These are phyloP conservation scores for Dimocarpus longan DNA, from an alignment of 345 rosid species.

Conservation along the genomic window DNA sequence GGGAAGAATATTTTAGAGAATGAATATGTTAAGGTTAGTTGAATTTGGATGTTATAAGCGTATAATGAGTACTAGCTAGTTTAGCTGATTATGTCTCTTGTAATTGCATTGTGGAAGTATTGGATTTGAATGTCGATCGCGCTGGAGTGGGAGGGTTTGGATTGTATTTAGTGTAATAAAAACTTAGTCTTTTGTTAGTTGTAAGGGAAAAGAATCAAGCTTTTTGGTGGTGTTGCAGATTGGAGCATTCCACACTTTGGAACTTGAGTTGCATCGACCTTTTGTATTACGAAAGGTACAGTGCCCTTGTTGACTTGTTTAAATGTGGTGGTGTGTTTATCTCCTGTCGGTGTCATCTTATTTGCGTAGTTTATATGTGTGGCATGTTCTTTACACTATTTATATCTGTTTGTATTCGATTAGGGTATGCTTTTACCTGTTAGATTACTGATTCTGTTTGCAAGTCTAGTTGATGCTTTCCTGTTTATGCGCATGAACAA, in stretches of 20 bases:
- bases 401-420: neutral
- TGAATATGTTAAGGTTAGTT: conserved; percentile 79
- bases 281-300: conserved; percentile 89
- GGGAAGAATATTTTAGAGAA: conserved; percentile 88
- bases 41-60: neutral
- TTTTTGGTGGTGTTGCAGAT: conserved; percentile 50
- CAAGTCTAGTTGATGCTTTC: neutral
- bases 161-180: neutral
- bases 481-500: neutral
- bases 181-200: neutral
- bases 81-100: neutral
- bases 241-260: conserved; percentile 92
- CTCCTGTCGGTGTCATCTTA: neutral
- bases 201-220: neutral
- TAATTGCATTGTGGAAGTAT: neutral
- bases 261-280: conserved; percentile 77
- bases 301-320: neutral
- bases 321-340: neutral
- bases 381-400: neutral
- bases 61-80: neutral
- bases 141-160: neutral
- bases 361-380: neutral
- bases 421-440: neutral
- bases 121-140: neutral
- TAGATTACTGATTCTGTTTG: neutral